phyloP scores from a whole-genome alignment of 2,329 filamentous ascomycete species.

The Fusarium compactum region DNA sequence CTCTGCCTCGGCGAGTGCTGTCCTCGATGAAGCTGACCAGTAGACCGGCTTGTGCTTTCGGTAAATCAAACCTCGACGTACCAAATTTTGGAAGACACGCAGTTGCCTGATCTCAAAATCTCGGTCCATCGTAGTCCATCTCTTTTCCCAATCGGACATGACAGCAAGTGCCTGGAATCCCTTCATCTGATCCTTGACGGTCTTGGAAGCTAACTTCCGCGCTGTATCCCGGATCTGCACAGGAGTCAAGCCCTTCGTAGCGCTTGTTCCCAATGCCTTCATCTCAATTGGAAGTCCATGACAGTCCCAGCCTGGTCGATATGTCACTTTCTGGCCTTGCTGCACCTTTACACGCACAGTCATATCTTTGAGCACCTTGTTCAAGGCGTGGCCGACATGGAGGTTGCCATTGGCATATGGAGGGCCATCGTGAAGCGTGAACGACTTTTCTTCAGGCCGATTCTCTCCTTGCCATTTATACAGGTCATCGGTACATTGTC shows the following conservation, averaged over 20 bases:
- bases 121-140: conserved; percentile 83
- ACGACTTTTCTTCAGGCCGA: conserved; percentile 69
- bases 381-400: conserved; percentile 93
- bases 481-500: conserved; percentile 84
- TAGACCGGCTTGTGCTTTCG: conserved; percentile 85
- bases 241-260: conserved; percentile 59
- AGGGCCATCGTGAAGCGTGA: conserved; percentile 93
- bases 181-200: conserved; percentile 78
- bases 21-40: conserved; percentile 84
- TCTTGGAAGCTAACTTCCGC: conserved; percentile 73
- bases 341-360: conserved; percentile 85
- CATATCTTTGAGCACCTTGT: conserved; percentile 97
- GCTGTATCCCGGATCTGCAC: conserved; percentile 74
- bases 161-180: conserved; percentile 79
- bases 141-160: conserved; percentile 83
- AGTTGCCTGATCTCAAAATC: conserved; percentile 81
- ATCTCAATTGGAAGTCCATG: conserved; percentile 97
- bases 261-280: conserved; percentile 79
- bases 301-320: conserved; percentile 96
- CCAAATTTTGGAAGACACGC: conserved; percentile 80
- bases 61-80: conserved; percentile 79
- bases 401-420: conserved; percentile 95
- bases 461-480: conserved; percentile 85
- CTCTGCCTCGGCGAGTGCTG: conserved; percentile 86
- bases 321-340: conserved; percentile 77